Evolutionary conservation across 352 stramenopile genomes (phyloP).

Genomic region (Globisporangium paroecandrum): DNA sequence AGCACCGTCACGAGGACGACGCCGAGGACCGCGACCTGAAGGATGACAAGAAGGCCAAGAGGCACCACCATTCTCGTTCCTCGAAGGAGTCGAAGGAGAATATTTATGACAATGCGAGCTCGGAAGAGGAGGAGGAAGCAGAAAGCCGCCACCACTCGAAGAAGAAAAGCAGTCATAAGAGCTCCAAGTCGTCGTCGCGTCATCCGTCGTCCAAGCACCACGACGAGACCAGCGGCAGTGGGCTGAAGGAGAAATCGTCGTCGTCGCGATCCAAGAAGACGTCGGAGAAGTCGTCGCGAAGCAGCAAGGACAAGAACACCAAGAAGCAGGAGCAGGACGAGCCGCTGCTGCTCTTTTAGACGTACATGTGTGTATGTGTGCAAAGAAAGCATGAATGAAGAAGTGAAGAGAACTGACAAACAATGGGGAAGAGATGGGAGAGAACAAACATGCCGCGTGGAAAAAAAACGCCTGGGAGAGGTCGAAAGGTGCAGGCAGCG

Average conservation of each 20-base stretch:
- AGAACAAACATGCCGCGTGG: background rate
- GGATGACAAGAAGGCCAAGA: slow-evolving; percentile 40
- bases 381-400: slow-evolving; percentile 1
- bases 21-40: slow-evolving; percentile 13
- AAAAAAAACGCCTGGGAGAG: background rate
- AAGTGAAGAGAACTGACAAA: slow-evolving; percentile 1
- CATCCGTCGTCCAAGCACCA: background rate
- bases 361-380: slow-evolving; percentile 8
- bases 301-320: slow-evolving; percentile 28
- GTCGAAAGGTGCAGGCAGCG: background rate
- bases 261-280: slow-evolving; percentile 45
- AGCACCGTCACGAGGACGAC: slow-evolving; percentile 19
- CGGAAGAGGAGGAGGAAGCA: slow-evolving; percentile 33
- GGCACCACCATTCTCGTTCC: slow-evolving; percentile 25
- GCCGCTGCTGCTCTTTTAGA: slow-evolving; percentile 81
- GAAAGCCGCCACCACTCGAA: slow-evolving; percentile 23
- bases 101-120: slow-evolving; percentile 47
- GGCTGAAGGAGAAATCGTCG: background rate
- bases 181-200: slow-evolving; percentile 17
- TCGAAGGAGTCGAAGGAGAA: slow-evolving; percentile 46
- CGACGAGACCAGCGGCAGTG: background rate
- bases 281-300: slow-evolving; percentile 23
- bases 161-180: slow-evolving; percentile 43
- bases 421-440: background rate
- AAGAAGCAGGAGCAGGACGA: slow-evolving; percentile 41